phyloP scores from a whole-genome alignment of 192 early-diverging fungal genomes.

The Funneliformis mosseae region DNA sequence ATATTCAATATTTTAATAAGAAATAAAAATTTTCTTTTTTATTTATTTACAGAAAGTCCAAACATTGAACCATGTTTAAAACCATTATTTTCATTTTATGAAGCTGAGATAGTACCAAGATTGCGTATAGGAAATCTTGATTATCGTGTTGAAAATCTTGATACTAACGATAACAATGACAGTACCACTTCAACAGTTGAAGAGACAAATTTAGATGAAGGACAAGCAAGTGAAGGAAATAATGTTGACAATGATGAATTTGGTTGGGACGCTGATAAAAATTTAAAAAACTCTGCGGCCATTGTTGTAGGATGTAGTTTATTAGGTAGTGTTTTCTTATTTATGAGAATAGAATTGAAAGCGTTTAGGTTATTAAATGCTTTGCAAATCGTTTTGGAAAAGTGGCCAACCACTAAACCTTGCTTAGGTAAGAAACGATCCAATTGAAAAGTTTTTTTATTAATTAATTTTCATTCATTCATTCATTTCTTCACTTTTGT shows the following conservation, averaged over 20 bases:
- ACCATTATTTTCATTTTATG: constrained; percentile 18
- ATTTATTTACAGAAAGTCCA: neutral
- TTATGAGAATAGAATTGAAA: constrained; percentile 15
- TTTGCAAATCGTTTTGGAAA: constrained; percentile 18
- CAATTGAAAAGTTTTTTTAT: neutral
- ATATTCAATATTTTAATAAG: neutral
- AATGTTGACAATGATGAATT: neutral
- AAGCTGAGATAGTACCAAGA: constrained; percentile 9
- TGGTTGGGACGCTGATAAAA: constrained; percentile 4
- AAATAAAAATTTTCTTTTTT: neutral
- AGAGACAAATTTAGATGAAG: neutral
- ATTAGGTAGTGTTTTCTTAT: constrained; percentile 15
- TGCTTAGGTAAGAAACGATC: constrained; percentile 5
- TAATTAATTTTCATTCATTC: neutral
- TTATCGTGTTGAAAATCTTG: neutral
- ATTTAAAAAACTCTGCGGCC: neutral
- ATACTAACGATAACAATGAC: neutral
- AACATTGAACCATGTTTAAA: constrained; percentile 12
- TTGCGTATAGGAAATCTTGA: constrained; percentile 20
- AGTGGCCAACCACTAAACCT: constrained; percentile 17
- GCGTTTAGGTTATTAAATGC: neutral
- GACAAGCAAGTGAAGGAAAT: neutral
- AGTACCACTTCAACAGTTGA: neutral
- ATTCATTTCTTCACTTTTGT: neutral
- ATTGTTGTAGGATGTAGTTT: constrained; percentile 12